Base-by-base conservation (phyloP, 106 monocot genomes). In the Ottelia alismoides region DNA sequence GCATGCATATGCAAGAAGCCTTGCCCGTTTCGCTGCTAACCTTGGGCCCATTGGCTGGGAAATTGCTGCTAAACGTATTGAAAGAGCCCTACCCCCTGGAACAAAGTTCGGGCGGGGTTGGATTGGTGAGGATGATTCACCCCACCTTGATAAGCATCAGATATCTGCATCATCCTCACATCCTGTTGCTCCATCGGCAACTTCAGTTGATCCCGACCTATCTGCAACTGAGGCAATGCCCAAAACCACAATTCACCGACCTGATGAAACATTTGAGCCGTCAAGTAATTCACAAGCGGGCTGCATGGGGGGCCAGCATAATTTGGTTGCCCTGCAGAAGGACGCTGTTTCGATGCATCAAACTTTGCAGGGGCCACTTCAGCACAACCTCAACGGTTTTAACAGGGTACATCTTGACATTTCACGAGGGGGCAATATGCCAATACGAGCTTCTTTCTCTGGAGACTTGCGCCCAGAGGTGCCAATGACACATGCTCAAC, bases 1-100 rank as follows among this genome's bases (percentile, higher is more conserved):
- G 62, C 50, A 77, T 60, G 61, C 81, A 32, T 92, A 86, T 55
- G 76, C 85, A 2, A 78, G 86, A 59, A 92, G 92, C 51, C 62
- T 92, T 60, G 92, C 92, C 51, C 67, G 92, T 48, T 92, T 86
- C 70, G 82, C 86, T 27, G 76, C 82, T 47, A 74, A 76, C 28
- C 70, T 86, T 45, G 85, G 85, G 11, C 73, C 92, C n/a, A 10
- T 72, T 68, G 85, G 69, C 19, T 92, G 92, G 92, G 58, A 64
- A 12, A 63, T 92, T 20, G 72, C 92, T 53, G 63, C 81, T 23
- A 67, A 67, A 47, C 56, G 35, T 28, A 82, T 92, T 22, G 58
- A 86, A 62, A 76, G 71, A 47, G 70, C 60, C 22, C 60, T 92
- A 50, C 79, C 82, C 52, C 70, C 74, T 47, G 82, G 85, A 44